phyloP scores from a whole-genome alignment of 495 filamentous ascomycete genomes.

The Podospora bellae-mahoneyi region DNA sequence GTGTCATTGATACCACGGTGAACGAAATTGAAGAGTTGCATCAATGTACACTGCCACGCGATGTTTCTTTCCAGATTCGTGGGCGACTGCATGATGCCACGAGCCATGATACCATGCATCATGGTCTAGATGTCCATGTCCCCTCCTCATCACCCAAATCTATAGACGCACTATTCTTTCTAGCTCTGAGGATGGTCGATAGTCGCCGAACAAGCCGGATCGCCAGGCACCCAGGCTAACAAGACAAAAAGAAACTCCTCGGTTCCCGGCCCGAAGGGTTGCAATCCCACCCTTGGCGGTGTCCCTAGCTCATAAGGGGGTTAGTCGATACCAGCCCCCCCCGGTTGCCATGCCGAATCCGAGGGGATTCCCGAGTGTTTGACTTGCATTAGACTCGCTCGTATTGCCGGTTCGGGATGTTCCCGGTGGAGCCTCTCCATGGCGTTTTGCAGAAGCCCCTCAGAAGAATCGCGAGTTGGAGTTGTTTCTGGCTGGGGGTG shows the following conservation, averaged over 20 bases:
- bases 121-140: neutral
- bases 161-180: neutral
- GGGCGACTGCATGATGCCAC: neutral
- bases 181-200: neutral
- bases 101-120: neutral
- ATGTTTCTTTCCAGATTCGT: neutral
- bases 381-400: constrained; percentile 18
- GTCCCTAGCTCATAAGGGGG: neutral
- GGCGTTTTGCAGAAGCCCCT: neutral
- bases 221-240: neutral
- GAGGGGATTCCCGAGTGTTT: neutral
- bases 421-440: neutral
- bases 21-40: neutral
- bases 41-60: neutral
- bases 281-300: neutral
- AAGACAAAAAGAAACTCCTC: neutral
- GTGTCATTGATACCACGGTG: neutral
- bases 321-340: neutral
- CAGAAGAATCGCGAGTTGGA: neutral
- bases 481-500: neutral
- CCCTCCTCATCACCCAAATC: neutral
- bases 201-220: neutral
- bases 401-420: constrained; percentile 12
- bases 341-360: neutral
- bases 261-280: constrained; percentile 1